These are phyloP conservation scores for Ceratobasidium sp. DNA, from an alignment of 1,284 basidiomycete genomes.

Conservation along the genomic window DNA sequence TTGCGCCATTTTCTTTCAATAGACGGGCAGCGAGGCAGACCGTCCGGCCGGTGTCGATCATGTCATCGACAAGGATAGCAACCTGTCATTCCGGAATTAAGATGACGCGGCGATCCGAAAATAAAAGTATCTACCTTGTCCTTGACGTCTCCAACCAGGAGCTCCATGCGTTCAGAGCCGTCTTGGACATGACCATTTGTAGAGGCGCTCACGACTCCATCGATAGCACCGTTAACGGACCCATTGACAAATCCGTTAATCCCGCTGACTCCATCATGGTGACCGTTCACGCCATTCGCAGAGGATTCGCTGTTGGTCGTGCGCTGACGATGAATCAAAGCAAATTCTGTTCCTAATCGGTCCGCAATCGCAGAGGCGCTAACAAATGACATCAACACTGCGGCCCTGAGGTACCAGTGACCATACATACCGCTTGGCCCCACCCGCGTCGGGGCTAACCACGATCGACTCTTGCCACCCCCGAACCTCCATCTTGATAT, in stretches of 20 bases:
- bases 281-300: not conserved
- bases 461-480: slow-evolving; percentile 91
- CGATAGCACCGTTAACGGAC: not conserved
- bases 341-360: slow-evolving; percentile 94
- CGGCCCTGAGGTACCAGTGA: not conserved
- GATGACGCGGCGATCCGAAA: not conserved
- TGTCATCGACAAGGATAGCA: slow-evolving; percentile 96
- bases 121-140: slow-evolving; percentile 70
- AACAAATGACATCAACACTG: slow-evolving; percentile 28
- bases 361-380: slow-evolving; percentile 96
- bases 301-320: slow-evolving; percentile 55
- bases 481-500: slow-evolving; percentile 87
- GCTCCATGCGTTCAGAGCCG: slow-evolving; percentile 75
- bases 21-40: slow-evolving; percentile 85
- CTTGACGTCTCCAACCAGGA: slow-evolving; percentile 95
- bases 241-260: slow-evolving; percentile 23
- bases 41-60: slow-evolving; percentile 95
- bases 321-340: slow-evolving; percentile 92
- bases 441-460: slow-evolving; percentile 96
- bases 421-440: slow-evolving; percentile 86
- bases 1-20: slow-evolving; percentile 87
- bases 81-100: slow-evolving; percentile 55
- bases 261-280: slow-evolving; percentile 26
- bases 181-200: slow-evolving; percentile 51
- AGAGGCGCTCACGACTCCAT: not conserved